Evolutionary conservation across 352 stramenopile genomes (phyloP).

Genomic region (Pythium brassicae): DNA sequence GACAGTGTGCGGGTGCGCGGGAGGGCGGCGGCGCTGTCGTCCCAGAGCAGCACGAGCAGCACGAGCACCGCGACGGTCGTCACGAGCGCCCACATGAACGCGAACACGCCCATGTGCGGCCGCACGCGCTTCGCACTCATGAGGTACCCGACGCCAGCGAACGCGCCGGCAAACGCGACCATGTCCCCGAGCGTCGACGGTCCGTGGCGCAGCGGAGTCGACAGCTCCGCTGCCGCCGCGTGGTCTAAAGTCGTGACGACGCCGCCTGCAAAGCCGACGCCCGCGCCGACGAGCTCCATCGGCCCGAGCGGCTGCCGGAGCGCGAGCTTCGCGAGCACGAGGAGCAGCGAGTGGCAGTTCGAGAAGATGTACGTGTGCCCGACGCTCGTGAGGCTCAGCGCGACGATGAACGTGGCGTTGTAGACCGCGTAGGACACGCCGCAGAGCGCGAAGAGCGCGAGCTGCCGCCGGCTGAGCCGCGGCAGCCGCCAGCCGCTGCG

Average conservation of each 20-base stretch:
- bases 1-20: slow-evolving; percentile 6
- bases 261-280: slow-evolving; percentile 34
- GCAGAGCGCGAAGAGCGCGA: slow-evolving; percentile 23
- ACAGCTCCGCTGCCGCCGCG: not conserved
- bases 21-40: slow-evolving; percentile 7
- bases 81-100: slow-evolving; percentile 41
- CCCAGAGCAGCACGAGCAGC: slow-evolving; percentile 23
- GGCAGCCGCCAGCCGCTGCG: slow-evolving; percentile 17
- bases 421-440: slow-evolving; percentile 33
- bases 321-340: slow-evolving; percentile 45
- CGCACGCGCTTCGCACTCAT: slow-evolving; percentile 39
- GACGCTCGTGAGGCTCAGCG: slow-evolving; percentile 45
- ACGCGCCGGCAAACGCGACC: slow-evolving; percentile 48
- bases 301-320: slow-evolving; percentile 23
- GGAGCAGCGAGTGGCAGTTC: slow-evolving; percentile 52
- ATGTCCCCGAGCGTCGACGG: slow-evolving; percentile 28
- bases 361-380: slow-evolving; percentile 55
- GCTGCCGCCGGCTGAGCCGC: slow-evolving; percentile 11
- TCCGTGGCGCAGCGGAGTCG: not conserved
- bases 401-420: slow-evolving; percentile 47
- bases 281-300: slow-evolving; percentile 34
- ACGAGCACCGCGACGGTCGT: slow-evolving; percentile 26
- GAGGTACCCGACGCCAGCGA: slow-evolving; percentile 44
- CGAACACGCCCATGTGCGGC: slow-evolving; percentile 25
- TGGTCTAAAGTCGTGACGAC: slow-evolving; percentile 38